Conservation (phyloP, 441 rosid genomes). For the Euphorbia schlechtendalii region DNA sequence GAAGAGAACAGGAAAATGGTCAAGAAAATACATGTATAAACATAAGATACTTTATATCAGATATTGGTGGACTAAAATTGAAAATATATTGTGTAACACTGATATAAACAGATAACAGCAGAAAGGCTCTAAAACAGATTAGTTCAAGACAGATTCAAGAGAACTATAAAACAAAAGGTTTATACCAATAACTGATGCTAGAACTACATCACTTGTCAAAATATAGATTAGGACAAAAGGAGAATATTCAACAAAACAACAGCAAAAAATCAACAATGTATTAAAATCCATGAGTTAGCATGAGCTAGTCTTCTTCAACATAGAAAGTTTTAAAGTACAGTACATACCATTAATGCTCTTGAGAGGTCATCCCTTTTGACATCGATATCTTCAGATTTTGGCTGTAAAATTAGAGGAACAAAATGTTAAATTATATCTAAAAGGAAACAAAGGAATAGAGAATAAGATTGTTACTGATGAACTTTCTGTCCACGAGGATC, state of each 20-base stretch:
- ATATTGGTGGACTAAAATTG: not conserved
- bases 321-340: no score
- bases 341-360: constrained; percentile 62
- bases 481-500: no score
- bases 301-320: no score
- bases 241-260: no score
- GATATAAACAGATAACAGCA: no score
- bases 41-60: not conserved
- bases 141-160: no score
- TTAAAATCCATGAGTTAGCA: not conserved
- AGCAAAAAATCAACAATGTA: not conserved
- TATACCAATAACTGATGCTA: no score
- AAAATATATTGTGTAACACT: no score
- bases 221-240: no score
- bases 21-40: not conserved
- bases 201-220: no score
- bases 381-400: constrained; percentile 46
- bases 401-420: constrained; percentile 32
- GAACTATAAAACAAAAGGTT: no score
- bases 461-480: not conserved
- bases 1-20: constrained; percentile 1
- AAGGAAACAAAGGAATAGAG: constrained; percentile 5
- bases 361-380: constrained; percentile 73
- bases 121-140: no score
- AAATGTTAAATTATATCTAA: constrained; percentile 15